These are phyloP conservation scores for Euclidium syriacum DNA, from an alignment of 345 rosid genomes.

Conservation along the genomic window DNA sequence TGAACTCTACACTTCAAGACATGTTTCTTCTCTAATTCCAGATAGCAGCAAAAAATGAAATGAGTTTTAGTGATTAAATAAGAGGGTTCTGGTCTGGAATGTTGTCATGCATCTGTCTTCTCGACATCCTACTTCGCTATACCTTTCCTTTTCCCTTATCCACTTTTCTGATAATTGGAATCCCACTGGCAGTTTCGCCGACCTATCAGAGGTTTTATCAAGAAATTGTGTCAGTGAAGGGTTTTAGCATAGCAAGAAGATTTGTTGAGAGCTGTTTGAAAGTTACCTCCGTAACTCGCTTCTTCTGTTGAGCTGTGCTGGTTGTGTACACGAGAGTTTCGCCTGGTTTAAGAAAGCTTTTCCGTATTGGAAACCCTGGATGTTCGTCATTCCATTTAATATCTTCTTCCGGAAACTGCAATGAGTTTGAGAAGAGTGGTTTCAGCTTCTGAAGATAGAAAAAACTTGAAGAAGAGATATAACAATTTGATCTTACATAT, in stretches of 20 bases:
- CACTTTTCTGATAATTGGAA: conserved; percentile 10
- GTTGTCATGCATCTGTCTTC: conserved; percentile 9
- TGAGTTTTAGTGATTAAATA: background rate
- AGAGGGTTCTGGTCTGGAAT: conserved; percentile 4
- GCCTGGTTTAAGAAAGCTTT: conserved; percentile 11
- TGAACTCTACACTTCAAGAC: no score
- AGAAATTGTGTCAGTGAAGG: conserved; percentile 2
- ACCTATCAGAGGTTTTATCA: conserved; percentile 8
- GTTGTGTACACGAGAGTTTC: conserved; percentile 14
- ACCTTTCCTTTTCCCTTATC: conserved; percentile 15
- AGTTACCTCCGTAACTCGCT: conserved; percentile 17
- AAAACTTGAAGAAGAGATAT: background rate
- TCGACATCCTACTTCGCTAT: background rate
- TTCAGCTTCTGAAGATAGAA: conserved; percentile 3
- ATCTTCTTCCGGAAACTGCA: conserved; percentile 62
- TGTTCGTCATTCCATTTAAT: conserved; percentile 48
- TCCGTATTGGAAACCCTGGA: conserved; percentile 32
- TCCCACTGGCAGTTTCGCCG: conserved; percentile 9
- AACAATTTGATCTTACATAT: conserved; percentile 20
- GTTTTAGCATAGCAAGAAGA: background rate
- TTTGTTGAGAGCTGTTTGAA: conserved; percentile 7
- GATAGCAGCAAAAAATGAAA: background rate
- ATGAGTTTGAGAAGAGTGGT: conserved; percentile 12
- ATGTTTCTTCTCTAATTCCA: background rate
- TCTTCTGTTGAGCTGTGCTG: background rate